Conservation (phyloP, 2,329 filamentous ascomycete species). For the Torrubiellomyces zombiae region DNA sequence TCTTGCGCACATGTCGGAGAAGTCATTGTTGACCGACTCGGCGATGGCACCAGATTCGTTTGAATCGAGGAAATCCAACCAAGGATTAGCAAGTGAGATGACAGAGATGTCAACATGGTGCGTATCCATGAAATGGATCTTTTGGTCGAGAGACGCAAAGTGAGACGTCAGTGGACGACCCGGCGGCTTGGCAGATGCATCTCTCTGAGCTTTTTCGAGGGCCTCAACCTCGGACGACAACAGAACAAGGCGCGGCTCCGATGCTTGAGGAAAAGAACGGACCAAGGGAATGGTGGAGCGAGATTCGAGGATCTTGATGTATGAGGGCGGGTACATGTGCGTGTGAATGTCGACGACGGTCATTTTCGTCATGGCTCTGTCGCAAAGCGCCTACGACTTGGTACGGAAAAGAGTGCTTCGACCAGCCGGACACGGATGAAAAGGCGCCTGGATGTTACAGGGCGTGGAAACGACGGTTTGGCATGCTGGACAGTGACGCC, state of each 20-base stretch:
- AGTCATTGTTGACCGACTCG: slow-evolving; percentile 55
- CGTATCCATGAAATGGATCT: slow-evolving; percentile 74
- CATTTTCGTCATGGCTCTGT: slow-evolving; percentile 19
- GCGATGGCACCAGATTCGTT: slow-evolving; percentile 48
- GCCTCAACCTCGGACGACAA: slow-evolving; percentile 32
- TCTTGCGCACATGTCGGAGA: slow-evolving; percentile 52
- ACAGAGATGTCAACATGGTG: slow-evolving; percentile 73
- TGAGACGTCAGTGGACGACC: slow-evolving; percentile 71
- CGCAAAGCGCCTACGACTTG: too few species aligned
- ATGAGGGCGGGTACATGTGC: slow-evolving; percentile 51
- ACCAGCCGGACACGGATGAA: too few species aligned
- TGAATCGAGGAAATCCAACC: slow-evolving; percentile 66
- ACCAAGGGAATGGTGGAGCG: slow-evolving; percentile 53
- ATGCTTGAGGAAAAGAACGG: slow-evolving; percentile 40
- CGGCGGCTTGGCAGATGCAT: slow-evolving; percentile 39
- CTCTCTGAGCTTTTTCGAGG: slow-evolving; percentile 32
- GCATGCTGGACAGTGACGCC: too few species aligned
- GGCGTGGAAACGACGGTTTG: too few species aligned
- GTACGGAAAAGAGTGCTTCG: too few species aligned
- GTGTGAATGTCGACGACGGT: slow-evolving; percentile 50
- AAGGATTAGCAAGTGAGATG: slow-evolving; percentile 81
- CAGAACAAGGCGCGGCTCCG: slow-evolving; percentile 49
- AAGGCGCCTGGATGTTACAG: too few species aligned
- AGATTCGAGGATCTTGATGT: slow-evolving; percentile 42
- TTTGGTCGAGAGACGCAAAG: slow-evolving; percentile 65